A percentile compares a stretch with the other conserved stretches of the same genome.
These are phyloP conservation scores for Lojkania enalia DNA, from an alignment of 2,329 filamentous ascomycete species.

Conservation along the genomic window DNA sequence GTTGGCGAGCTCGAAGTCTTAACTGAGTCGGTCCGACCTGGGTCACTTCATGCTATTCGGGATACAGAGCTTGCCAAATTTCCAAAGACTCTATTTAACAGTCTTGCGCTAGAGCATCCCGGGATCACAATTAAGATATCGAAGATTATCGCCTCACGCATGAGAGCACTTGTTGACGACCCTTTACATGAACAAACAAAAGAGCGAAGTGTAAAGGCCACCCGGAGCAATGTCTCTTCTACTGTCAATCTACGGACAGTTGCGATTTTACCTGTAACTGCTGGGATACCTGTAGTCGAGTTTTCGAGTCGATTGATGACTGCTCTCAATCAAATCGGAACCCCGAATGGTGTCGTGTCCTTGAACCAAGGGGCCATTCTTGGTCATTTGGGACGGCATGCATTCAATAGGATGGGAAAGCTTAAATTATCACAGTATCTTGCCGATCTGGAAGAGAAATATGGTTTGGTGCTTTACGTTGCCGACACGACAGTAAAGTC, in stretches of 20 bases:
- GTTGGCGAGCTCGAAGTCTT: slow-evolving; percentile 96
- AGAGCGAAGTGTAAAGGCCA: slow-evolving; percentile 61
- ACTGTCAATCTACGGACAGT: slow-evolving; percentile 92
- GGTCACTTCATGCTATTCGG: slow-evolving; percentile 91
- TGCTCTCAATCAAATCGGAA: slow-evolving; percentile 85
- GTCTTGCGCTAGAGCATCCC: slow-evolving; percentile 92
- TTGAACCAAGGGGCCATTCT: slow-evolving; percentile 92
- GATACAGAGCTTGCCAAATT: slow-evolving; percentile 97
- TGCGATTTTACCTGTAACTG: slow-evolving; percentile 85
- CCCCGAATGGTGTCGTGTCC: slow-evolving; percentile 85
- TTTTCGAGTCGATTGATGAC: slow-evolving; percentile 89
- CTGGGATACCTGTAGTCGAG: slow-evolving; percentile 90
- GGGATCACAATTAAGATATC: slow-evolving; percentile 99
- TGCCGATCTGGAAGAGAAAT: slow-evolving; percentile 95
- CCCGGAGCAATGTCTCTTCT: slow-evolving; percentile 71
- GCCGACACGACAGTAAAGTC: slow-evolving; percentile 97
- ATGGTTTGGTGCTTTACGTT: slow-evolving; percentile 91
- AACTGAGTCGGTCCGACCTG: slow-evolving; percentile 88
- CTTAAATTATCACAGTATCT: slow-evolving; percentile 94
- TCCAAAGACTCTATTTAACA: slow-evolving; percentile 94
- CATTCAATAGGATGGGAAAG: slow-evolving; percentile 97
- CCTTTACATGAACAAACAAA: slow-evolving; percentile 68
- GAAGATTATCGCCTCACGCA: slow-evolving; percentile 94
- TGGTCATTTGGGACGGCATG: slow-evolving; percentile 92
- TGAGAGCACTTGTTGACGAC: slow-evolving; percentile 86